Evolutionary conservation across 768 basidiomycete species (phyloP).

Genomic region (Xanthoconium purpureum): DNA sequence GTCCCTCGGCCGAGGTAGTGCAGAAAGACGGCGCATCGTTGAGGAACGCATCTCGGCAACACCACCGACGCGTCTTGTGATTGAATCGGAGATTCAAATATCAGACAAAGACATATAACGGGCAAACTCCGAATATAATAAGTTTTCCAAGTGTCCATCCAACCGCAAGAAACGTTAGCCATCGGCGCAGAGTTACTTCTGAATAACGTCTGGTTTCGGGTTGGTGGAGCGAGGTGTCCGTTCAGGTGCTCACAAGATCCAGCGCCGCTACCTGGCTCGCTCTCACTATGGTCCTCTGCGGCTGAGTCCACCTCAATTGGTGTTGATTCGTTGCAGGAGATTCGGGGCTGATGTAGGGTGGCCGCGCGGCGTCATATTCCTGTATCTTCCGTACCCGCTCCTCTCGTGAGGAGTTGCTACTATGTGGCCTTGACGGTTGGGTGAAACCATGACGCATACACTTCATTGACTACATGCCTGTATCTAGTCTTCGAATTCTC

Average conservation of each 20-base stretch:
- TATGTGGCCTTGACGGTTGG: slow-evolving; percentile 78
- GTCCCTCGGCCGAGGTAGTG: slow-evolving; percentile 49
- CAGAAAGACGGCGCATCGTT: slow-evolving; percentile 49
- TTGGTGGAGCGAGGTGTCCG: slow-evolving; percentile 74
- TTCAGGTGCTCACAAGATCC: slow-evolving; percentile 50
- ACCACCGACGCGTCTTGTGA: slow-evolving; percentile 13
- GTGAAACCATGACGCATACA: slow-evolving; percentile 82
- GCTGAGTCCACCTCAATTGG: slow-evolving; percentile 51
- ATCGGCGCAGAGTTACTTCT: slow-evolving; percentile 41
- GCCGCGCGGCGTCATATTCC: slow-evolving; percentile 74
- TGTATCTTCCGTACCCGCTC: slow-evolving; percentile 66
- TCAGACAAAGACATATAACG: slow-evolving; percentile 27
- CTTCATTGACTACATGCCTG: not conserved
- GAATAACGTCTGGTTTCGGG: slow-evolving; percentile 64
- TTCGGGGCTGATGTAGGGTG: slow-evolving; percentile 42
- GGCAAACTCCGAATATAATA: slow-evolving; percentile 22
- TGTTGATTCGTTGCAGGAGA: slow-evolving; percentile 49
- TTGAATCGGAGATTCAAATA: slow-evolving; percentile 25
- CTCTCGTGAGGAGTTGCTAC: slow-evolving; percentile 28
- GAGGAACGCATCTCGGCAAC: slow-evolving; percentile 11
- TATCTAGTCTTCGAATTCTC: not conserved
- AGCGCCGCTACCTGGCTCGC: slow-evolving; percentile 38
- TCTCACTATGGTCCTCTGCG: slow-evolving; percentile 29
- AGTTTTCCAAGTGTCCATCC: slow-evolving; percentile 57
- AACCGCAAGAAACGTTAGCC: slow-evolving; percentile 66